These are phyloP conservation scores for Citrus trifoliata DNA, from an alignment of 345 rosid genomes.

Conservation along the genomic window DNA sequence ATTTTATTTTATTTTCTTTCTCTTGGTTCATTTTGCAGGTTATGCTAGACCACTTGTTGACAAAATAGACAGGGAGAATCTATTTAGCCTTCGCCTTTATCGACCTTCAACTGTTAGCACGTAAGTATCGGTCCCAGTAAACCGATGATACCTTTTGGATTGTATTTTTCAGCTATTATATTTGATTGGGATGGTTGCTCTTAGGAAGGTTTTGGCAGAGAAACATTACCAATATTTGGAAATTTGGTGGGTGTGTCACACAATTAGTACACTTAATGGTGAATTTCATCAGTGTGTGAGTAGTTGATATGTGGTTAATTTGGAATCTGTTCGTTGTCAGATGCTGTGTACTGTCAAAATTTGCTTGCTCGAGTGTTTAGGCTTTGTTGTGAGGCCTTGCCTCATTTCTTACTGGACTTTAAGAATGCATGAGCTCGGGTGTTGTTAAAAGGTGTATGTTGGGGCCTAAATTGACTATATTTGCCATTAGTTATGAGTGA, in stretches of 20 bases:
- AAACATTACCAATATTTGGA: background rate
- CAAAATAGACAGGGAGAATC: slow-evolving; percentile 46
- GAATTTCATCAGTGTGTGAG: background rate
- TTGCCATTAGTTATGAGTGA: background rate
- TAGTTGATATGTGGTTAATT: background rate
- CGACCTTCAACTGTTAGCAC: slow-evolving; percentile 63
- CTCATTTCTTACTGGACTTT: background rate
- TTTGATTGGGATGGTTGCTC: background rate
- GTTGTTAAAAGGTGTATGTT: background rate
- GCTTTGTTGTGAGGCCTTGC: background rate
- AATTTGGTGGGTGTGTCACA: background rate
- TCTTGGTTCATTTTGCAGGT: slow-evolving; percentile 26
- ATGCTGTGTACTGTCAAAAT: background rate
- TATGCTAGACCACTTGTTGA: slow-evolving; percentile 63
- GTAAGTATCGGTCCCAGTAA: slow-evolving; percentile 23
- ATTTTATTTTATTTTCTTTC: background rate
- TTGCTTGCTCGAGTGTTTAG: background rate
- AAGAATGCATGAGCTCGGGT: background rate
- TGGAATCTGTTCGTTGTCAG: background rate
- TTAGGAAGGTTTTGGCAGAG: background rate
- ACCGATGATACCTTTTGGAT: background rate
- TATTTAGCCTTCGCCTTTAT: slow-evolving; percentile 46
- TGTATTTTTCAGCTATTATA: background rate
- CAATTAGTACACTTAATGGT: background rate
- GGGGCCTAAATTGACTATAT: background rate